A percentile compares a stretch with the other conserved stretches of the same genome.
Conservation (phyloP, 1,284 basidiomycete species). For the Microbotryum violaceum region DNA sequence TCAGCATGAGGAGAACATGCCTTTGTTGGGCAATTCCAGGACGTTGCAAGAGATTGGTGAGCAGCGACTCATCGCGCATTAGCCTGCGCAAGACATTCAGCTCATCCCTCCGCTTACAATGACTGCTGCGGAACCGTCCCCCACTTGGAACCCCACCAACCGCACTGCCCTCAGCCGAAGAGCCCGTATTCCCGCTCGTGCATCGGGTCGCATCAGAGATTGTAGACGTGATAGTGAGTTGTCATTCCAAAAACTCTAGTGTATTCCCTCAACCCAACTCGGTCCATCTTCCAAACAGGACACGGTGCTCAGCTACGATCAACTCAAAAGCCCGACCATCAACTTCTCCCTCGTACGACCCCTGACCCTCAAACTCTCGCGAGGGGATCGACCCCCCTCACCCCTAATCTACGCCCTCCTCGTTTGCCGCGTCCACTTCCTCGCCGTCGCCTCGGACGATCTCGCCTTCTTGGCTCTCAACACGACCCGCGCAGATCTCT, state of each 20-base stretch:
- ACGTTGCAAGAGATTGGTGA: too few relatives aligned
- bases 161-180: background rate
- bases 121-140: too few relatives aligned
- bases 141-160: too few relatives aligned
- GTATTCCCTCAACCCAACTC: background rate
- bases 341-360: constrained; percentile 33
- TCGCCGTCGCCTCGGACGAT: constrained; percentile 23
- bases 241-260: background rate
- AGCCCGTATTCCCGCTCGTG: constrained; percentile 26
- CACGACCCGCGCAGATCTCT: constrained; percentile 29
- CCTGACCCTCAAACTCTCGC: constrained; percentile 19
- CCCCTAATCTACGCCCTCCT: constrained; percentile 31
- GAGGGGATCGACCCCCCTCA: constrained; percentile 14
- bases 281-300: constrained; percentile 4
- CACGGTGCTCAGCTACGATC: constrained; percentile 16
- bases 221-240: constrained; percentile 1
- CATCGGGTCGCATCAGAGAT: constrained; percentile 17
- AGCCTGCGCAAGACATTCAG: background rate
- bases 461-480: constrained; percentile 31
- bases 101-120: background rate
- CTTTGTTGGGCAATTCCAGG: too few relatives aligned
- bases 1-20: too few relatives aligned
- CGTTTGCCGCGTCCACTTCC: constrained; percentile 27
- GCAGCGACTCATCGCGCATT: too few relatives aligned
- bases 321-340: constrained; percentile 17